These are phyloP conservation scores for Bipolaris victoriae DNA, from an alignment of 2,329 filamentous ascomycete genomes.

Conservation along the genomic window DNA sequence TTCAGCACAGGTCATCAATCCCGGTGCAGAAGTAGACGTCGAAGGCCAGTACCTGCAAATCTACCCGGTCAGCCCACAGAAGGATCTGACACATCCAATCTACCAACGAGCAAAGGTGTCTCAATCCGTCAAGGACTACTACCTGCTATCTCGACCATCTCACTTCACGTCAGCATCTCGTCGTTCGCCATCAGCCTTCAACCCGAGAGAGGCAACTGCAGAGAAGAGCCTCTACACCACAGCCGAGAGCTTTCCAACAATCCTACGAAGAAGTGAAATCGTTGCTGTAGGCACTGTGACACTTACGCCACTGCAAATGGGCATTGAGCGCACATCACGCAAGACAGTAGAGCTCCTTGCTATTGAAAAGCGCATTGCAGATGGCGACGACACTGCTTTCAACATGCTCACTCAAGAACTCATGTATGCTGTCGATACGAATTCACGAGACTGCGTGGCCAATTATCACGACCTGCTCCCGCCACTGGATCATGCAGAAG, in stretches of 20 bases:
- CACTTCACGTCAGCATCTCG: constrained; percentile 78
- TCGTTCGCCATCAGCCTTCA: constrained; percentile 70
- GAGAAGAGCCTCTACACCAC: constrained; percentile 87
- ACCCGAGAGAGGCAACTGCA: constrained; percentile 72
- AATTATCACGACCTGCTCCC: constrained; percentile 78
- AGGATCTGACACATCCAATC: constrained; percentile 80
- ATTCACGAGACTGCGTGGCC: constrained; percentile 76
- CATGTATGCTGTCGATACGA: constrained; percentile 74
- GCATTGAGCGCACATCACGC: constrained; percentile 84
- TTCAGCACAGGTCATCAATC: constrained; percentile 77
- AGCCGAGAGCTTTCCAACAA: constrained; percentile 87
- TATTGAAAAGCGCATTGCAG: constrained; percentile 74
- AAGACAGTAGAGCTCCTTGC: constrained; percentile 85
- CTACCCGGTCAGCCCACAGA: constrained; percentile 79
- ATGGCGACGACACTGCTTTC: constrained; percentile 74
- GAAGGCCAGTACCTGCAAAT: constrained; percentile 92
- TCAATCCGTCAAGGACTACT: constrained; percentile 82
- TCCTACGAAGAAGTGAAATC: constrained; percentile 86
- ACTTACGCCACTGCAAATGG: constrained; percentile 81
- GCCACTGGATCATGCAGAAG: constrained; percentile 46
- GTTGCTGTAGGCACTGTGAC: constrained; percentile 69
- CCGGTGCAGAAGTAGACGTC: constrained; percentile 73
- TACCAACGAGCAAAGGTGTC: constrained; percentile 88
- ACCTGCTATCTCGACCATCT: constrained; percentile 77
- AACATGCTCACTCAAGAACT: constrained; percentile 76